phyloP scores from a whole-genome alignment of 2,329 filamentous ascomycete genomes.

The Exophiala xenobiotica region DNA sequence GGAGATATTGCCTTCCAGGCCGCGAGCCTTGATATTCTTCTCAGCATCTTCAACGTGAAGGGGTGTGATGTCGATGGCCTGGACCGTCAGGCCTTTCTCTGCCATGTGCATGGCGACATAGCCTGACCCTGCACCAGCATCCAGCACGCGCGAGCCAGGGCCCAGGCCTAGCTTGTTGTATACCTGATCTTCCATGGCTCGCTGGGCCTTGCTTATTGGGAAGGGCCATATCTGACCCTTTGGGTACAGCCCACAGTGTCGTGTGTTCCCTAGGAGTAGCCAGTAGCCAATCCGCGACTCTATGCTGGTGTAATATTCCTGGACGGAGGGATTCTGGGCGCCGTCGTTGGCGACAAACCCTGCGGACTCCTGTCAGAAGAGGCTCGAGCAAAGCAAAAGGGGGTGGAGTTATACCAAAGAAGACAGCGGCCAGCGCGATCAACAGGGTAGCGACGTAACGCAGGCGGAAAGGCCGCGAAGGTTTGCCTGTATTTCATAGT shows the following conservation, averaged over 20 bases:
- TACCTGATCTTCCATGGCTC: conserved; percentile 54
- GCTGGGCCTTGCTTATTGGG: conserved; percentile 44
- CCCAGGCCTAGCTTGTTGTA: conserved; percentile 40
- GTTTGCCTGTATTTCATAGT: too few relatives aligned
- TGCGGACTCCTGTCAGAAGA: too few relatives aligned
- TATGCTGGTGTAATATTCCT: conserved; percentile 46
- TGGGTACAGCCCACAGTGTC: conserved; percentile 54
- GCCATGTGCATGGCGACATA: conserved; percentile 54
- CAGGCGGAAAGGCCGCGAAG: too few relatives aligned
- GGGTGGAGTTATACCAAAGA: too few relatives aligned
- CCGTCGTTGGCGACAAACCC: too few relatives aligned
- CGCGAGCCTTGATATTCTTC: conserved; percentile 40
- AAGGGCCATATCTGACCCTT: conserved; percentile 50
- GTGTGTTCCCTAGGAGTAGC: conserved; percentile 46
- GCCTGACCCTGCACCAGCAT: conserved; percentile 54
- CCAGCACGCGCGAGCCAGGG: conserved; percentile 47
- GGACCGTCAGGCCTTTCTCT: conserved; percentile 41
- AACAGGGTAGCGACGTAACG: too few relatives aligned
- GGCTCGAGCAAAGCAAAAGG: too few relatives aligned
- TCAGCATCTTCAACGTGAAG: conserved; percentile 49
- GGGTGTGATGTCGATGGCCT: conserved; percentile 52
- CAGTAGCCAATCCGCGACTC: conserved; percentile 42
- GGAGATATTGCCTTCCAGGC: conserved; percentile 39
- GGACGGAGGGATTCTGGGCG: background rate
- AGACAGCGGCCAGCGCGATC: too few relatives aligned